Base-by-base conservation (phyloP, 352 stramenopile genomes). In the Blastocystis sp. region DNA sequence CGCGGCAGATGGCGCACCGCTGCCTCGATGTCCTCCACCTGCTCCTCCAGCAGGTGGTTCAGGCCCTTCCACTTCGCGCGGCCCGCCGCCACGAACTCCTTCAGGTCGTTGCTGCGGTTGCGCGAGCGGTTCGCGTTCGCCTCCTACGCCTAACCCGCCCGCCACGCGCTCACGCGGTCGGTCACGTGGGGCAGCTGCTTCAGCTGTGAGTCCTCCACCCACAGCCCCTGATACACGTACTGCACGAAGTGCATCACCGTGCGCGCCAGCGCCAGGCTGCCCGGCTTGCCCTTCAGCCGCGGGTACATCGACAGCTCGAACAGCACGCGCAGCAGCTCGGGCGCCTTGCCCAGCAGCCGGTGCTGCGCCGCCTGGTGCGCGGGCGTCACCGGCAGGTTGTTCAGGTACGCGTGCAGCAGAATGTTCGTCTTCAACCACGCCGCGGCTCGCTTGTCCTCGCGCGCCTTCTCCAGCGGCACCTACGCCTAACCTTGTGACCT, bases 121-220 rank as follows among this genome's bases (percentile, higher is more conserved):
- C 93, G 93, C 90, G 95, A 92, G 57, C 90, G 92, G 89, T 93
- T 94, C 88, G 95, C 92, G 42, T 96, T 93, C 0, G 92, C 91
- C n/a, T 93, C 92, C 87, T 96, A 82, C 60, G 93, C 28, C 28
- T 34, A 0, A 34, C 28, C 28, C 28, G 28, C 28, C 28, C 28
- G 28, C 28, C 28, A 34, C 14, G 89, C 81, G 77, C 95, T 93
- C 34, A 77, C 66, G 19, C 42, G 28, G 24, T 60, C 66, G 1
- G 6, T 21, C 61, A 95, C 78, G 89, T 96, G 92, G 21, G 93
- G 93, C 76, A 96, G 87, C 89, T 96, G 93, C 78, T 95, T 89
- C 90, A 96, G 94, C 63, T 92, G 92, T 6, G 93, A 91, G 90
- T 95, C 92, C 91, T 95, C 94, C 87, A 95, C 93, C 92, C 93